Percentiles rank a stretch among this genome's conserved stretches.
These are phyloP conservation scores for Kingdonia uniflora DNA, from an alignment of 164 flowering plant species.

Conservation along the genomic window DNA sequence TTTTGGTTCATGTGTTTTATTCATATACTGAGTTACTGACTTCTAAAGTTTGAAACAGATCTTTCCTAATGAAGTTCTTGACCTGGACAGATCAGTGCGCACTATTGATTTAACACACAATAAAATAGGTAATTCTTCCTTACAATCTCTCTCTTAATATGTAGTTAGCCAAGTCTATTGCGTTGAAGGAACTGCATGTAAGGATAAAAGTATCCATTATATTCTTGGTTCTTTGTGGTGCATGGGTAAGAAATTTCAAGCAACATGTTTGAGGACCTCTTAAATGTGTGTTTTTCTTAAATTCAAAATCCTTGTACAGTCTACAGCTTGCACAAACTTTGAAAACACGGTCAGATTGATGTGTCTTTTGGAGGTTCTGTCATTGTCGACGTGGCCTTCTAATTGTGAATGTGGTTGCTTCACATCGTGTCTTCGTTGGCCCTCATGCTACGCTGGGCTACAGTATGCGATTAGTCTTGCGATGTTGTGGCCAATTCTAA, in stretches of 20 bases:
- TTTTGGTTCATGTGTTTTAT: background rate
- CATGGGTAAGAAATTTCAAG: background rate
- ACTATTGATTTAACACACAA: constrained; percentile 87
- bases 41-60: constrained; percentile 29
- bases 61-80: constrained; percentile 80
- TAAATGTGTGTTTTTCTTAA: background rate
- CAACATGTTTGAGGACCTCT: background rate
- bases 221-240: background rate
- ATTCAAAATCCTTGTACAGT: no score
- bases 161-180: background rate
- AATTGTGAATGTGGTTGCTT: no score
- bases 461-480: no score
- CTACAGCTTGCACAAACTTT: no score
- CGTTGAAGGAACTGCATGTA: background rate
- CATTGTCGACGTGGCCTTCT: no score
- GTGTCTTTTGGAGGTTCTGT: no score
- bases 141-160: background rate
- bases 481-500: no score
- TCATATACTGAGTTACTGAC: background rate
- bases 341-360: no score
- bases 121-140: constrained; percentile 47
- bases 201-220: background rate
- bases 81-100: constrained; percentile 67
- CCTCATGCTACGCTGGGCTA: no score
- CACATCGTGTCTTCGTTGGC: no score